Evolutionary conservation across 768 basidiomycete genomes (phyloP), one percentile per base, ranked within the genome.

Genomic region (Russula dissimulans): DNA sequence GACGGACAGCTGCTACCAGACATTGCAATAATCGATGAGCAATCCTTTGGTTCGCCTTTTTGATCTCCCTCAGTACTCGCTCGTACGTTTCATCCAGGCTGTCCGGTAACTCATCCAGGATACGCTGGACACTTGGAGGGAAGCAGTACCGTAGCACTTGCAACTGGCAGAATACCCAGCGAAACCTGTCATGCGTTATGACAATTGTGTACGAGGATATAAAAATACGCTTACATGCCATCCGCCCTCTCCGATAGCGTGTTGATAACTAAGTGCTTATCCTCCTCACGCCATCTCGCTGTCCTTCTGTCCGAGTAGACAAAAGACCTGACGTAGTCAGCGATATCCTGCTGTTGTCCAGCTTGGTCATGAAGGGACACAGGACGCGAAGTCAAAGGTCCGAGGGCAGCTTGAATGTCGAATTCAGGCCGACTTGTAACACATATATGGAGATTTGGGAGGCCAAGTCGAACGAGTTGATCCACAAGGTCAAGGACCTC

Each of bases 1-100:
- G 57, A 3, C 57, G 50, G 26, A 39, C 14, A 0, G 57, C 42
- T 4, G 39, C 22, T 6, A 15, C 8, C 31, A 53, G 57, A 12
- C 53, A 60, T 14, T 60, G 53, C n/a, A 60, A 41, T 1, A 55
- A 36, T 8, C 45, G 53, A 11, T 10, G 59, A 36, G 59, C 52
- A 29, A 32, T 31, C 11, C 34, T 38, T 22, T n/a, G 29, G 6
- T 42, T 34, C 7, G 45, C n/a, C 11, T 60, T 47, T 2, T 53
- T 31, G 39, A 60, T 60, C 3, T 22, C 38, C 44, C 6, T 22
- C 36, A 60, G 32, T 3, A 56, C 45, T 15, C 46, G 59, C 38
- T 56, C 59, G 14, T 60, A 60, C 5, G 47, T 56, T 42, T 34
- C 59, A 17, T 48, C 46, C n/a, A 56, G 22, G 5, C 17, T 32